Base-by-base conservation (phyloP, 2,329 filamentous ascomycete species). In the Calonectria pseudoturangicola region DNA sequence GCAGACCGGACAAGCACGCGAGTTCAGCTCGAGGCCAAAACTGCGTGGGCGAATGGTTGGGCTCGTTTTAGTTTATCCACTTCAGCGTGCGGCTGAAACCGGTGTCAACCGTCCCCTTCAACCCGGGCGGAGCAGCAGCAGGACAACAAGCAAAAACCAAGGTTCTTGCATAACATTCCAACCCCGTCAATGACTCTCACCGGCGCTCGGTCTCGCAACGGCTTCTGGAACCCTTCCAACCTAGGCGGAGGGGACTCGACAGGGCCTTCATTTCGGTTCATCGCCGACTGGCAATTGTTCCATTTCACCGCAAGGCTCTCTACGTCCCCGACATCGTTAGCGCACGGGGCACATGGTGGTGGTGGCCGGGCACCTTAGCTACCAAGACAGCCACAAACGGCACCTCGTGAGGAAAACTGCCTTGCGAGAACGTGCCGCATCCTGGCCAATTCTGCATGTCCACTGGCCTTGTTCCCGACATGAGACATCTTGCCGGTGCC, bases 21-120 rank as follows among this genome's bases (percentile, higher is more conserved):
- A 15, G 39, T 30, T 50, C 51, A 48, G 66, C 51, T 48, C 43
- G 15, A 48, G 66, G 21, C 27, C 68, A 70, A 30, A 41, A 25
- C 39, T 36, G 39, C 27, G 41, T 48, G 36, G 33, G 51, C 36
- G 68, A 66, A 62, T 63, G 36, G 28, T 62, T 60, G 56, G 51
- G 62, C 66, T 70, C 62, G 54, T 33, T 58, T 56, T 64, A 69
- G 73, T 73, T 79, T 78, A 78, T 79, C 77, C 74, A 79, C 77
- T 79, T 79, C 62, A 33, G 64, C 68, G 72, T 76, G 76, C 75
- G 78, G 77, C 78, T 79, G 78, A 79, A 76, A 72, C 70, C 63
- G 54, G 70, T 70, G 66, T 76, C 66, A 72, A 72, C 68, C 54
- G 65, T 58, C 43, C 62, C 48, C 69, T 69, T 69, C 70, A 64